Base-by-base conservation (phyloP, 2,329 filamentous ascomycete genomes). In the Phaeosphaeriaceae sp. region DNA sequence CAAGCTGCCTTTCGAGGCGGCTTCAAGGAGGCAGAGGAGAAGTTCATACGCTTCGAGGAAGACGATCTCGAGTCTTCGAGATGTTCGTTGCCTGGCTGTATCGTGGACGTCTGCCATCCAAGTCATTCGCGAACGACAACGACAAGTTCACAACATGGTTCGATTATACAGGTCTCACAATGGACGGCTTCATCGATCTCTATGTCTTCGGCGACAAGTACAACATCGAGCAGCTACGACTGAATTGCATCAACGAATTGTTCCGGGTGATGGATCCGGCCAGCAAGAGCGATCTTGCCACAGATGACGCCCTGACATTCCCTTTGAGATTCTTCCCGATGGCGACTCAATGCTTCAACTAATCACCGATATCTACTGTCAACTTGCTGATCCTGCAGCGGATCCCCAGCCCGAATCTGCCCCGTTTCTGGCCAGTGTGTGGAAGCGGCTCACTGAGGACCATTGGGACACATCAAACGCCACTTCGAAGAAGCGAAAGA, bases 1-100 rank as follows among this genome's bases (percentile, higher is more conserved):
- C 56, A 59, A 17, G 51, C 49, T 2, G 63, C 59, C 2, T 48
- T 67, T 5, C 61, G 52, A 6, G 51, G 59, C 1, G 24, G 30
- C 2, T 68, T 64, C 56, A 64, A 63, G 23, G 65, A 68, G 22
- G 56, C 56, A 24, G 32, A 56, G 28, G 56, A 65, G 3, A 64
- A 55, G 43, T 28, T 49, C 2, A 52, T 70, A 11, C 32, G 40
- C 2, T 40, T 64, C 6, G 13, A 35, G 43, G 54, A 65, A 3
- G 58, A 62, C 2, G 21, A 57, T 3, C 15, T 42, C 0, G 5
- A 47, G 1, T 54, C 23, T 65, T 67, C 51, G 55, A 66, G 49
- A 49, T 58, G 44, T 60, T 63, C 40, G 44, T 63, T n/a, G 56
- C 67, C 35, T 69, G 64, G 65, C 42, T 67, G 13, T 64, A 67